Conservation (phyloP, 2,329 filamentous ascomycete species). For the Myotisia sp. region DNA sequence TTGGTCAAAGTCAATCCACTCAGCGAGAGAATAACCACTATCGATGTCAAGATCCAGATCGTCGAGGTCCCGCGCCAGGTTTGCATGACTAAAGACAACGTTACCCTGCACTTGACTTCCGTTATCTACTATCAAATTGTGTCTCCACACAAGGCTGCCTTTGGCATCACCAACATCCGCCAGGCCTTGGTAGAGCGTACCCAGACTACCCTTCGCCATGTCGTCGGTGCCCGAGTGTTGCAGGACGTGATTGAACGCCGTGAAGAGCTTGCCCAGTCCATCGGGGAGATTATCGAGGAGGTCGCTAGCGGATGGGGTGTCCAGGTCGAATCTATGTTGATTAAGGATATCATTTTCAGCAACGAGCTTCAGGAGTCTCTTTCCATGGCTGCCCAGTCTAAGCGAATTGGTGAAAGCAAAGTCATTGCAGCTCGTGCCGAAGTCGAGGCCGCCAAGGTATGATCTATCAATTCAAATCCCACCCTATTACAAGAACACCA, state of each 20-base stretch:
- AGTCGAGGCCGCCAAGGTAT: constrained; percentile 83
- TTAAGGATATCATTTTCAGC: constrained; percentile 98
- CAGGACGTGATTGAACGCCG: constrained; percentile 98
- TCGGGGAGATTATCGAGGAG: constrained; percentile 94
- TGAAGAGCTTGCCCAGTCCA: constrained; percentile 89
- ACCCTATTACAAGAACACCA: not conserved
- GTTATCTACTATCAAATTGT: constrained; percentile 99
- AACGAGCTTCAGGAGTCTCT: constrained; percentile 89
- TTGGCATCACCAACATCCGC: constrained; percentile 86
- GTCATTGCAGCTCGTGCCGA: constrained; percentile 95
- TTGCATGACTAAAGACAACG: constrained; percentile 99
- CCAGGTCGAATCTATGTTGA: constrained; percentile 92
- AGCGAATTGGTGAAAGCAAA: constrained; percentile 96
- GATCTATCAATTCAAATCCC: constrained; percentile 12
- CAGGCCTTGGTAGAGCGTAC: constrained; percentile 96
- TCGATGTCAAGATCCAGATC: constrained; percentile 99
- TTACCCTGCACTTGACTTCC: constrained; percentile 80
- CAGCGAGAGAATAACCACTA: constrained; percentile 73
- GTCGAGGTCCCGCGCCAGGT: constrained; percentile 89
- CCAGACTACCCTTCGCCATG: constrained; percentile 91
- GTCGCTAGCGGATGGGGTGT: constrained; percentile 91
- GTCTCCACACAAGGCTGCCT: constrained; percentile 89
- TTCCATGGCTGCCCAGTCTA: constrained; percentile 96
- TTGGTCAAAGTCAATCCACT: constrained; percentile 96
- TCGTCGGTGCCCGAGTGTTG: constrained; percentile 84